Conservation (phyloP, 352 stramenopile genomes). For the Globisporangium irregulare region DNA sequence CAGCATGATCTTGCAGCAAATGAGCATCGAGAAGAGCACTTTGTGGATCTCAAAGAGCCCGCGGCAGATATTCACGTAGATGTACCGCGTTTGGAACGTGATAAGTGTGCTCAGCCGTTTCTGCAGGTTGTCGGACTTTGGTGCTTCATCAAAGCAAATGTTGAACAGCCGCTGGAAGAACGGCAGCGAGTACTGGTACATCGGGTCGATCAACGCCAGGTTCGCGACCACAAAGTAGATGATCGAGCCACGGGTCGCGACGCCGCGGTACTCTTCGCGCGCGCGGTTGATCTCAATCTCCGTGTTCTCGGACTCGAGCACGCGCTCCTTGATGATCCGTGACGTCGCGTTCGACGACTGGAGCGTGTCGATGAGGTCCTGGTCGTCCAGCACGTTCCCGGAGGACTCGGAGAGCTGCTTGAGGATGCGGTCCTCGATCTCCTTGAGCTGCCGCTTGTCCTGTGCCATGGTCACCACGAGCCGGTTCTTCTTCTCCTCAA, state of each 20-base stretch:
- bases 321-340: conserved; percentile 86
- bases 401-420: conserved; percentile 89
- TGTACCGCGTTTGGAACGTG: conserved; percentile 86
- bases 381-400: conserved; percentile 93
- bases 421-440: conserved; percentile 92
- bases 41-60: conserved; percentile 94
- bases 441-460: conserved; percentile 90
- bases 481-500: conserved; percentile 93
- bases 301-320: conserved; percentile 88
- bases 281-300: conserved; percentile 90
- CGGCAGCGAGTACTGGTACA: conserved; percentile 95
- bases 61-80: conserved; percentile 94
- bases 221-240: conserved; percentile 96
- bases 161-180: conserved; percentile 93
- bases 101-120: conserved; percentile 82
- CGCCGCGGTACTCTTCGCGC: conserved; percentile 88
- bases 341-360: conserved; percentile 86
- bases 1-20: conserved; percentile 93
- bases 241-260: conserved; percentile 90
- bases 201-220: conserved; percentile 90
- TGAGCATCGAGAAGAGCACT: conserved; percentile 92
- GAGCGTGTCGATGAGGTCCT: conserved; percentile 85
- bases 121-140: conserved; percentile 48
- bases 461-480: conserved; percentile 92
- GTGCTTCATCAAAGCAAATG: conserved; percentile 86